Evolutionary conservation across 139 green algal species (phyloP).

Genomic region (Volvox africanus): DNA sequence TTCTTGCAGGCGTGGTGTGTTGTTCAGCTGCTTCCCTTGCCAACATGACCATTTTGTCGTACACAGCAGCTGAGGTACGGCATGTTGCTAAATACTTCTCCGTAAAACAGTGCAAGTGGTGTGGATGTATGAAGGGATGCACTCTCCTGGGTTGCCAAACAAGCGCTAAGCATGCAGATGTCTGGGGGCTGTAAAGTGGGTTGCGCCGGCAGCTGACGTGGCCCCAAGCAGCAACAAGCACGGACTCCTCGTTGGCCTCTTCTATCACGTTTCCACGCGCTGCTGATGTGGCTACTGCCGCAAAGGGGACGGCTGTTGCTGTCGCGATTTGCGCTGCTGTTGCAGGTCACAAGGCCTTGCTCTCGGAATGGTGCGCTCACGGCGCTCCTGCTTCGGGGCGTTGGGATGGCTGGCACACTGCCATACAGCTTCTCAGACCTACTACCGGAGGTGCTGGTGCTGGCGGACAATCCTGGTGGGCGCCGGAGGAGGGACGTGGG

Average conservation of each 20-base stretch:
- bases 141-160: too few species aligned
- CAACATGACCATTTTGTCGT: not conserved
- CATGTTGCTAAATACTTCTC: not conserved
- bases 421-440: not conserved
- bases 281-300: not conserved
- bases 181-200: too few species aligned
- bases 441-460: not conserved
- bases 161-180: too few species aligned
- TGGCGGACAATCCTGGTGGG: constrained; percentile 21
- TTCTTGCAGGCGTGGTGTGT: not conserved
- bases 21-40: not conserved
- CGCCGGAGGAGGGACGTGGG: not conserved
- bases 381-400: not conserved
- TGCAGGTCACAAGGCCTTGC: constrained; percentile 13
- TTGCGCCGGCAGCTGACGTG: too few species aligned
- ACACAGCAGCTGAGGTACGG: not conserved
- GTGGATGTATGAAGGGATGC: too few species aligned
- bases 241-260: too few species aligned
- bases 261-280: not conserved
- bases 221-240: too few species aligned
- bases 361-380: not conserved
- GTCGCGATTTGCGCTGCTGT: not conserved
- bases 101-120: too few species aligned
- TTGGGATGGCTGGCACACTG: not conserved
- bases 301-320: not conserved